A percentile compares a stretch with the other conserved stretches of the same genome.
These are phyloP conservation scores for Penicillium daleae DNA, from an alignment of 495 filamentous ascomycete species.

Conservation along the genomic window DNA sequence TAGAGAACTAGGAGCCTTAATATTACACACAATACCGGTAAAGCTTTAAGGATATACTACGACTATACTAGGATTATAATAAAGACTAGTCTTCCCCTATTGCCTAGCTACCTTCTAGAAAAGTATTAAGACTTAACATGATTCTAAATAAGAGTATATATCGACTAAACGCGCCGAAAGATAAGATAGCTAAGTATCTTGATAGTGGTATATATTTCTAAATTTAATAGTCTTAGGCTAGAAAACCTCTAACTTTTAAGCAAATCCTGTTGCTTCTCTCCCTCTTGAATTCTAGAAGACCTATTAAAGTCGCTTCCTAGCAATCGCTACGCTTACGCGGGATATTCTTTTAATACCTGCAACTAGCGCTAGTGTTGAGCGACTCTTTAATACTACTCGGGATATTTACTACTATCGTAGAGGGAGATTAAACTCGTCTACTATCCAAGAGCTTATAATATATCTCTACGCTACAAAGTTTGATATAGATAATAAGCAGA, in stretches of 20 bases:
- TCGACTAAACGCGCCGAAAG: neutral
- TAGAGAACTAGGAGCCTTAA: constrained; percentile 1
- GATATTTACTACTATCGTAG: constrained; percentile 10
- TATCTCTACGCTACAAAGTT: neutral
- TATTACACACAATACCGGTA: neutral
- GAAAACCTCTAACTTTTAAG: neutral
- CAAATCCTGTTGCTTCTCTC: neutral
- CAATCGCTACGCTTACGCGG: neutral
- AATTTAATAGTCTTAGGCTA: too few species aligned
- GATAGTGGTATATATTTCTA: neutral
- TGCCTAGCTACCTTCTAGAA: neutral
- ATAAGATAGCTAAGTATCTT: neutral
- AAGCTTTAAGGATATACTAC: neutral
- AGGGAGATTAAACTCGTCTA: neutral
- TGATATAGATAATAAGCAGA: neutral
- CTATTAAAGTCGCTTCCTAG: neutral
- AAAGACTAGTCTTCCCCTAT: neutral
- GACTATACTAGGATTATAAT: neutral
- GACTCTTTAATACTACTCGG: constrained; percentile 4
- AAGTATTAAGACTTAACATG: neutral
- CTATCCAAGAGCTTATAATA: constrained; percentile 5
- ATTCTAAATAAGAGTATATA: neutral
- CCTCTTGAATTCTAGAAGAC: neutral
- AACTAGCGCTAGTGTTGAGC: constrained; percentile 1
- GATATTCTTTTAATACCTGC: constrained; percentile 5